These are phyloP conservation scores for Talaromyces pinophilus DNA, from an alignment of 2,329 filamentous ascomycete genomes.

Conservation along the genomic window DNA sequence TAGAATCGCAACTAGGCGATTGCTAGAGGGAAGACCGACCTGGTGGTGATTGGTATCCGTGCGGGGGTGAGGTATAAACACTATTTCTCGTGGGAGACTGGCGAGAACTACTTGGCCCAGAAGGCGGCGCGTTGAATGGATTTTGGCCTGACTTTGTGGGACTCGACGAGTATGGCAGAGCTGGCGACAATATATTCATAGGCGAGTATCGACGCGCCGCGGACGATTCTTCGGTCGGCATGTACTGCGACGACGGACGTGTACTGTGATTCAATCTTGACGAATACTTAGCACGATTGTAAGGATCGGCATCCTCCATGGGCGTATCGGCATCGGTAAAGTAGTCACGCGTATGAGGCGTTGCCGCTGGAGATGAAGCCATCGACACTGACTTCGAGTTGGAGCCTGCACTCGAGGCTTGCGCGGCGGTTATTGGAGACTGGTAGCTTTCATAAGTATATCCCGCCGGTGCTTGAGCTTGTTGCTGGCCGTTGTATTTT, in stretches of 20 bases:
- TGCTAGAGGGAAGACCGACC: slow-evolving; percentile 43
- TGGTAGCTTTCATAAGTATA: slow-evolving; percentile 72
- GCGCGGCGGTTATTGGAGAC: slow-evolving; percentile 38
- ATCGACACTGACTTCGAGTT: slow-evolving; percentile 55
- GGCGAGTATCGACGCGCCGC: slow-evolving; percentile 92
- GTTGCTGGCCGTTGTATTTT: slow-evolving; percentile 50
- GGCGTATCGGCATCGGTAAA: slow-evolving; percentile 70
- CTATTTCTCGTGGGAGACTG: slow-evolving; percentile 72
- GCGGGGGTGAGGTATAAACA: slow-evolving; percentile 59
- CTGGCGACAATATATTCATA: slow-evolving; percentile 84
- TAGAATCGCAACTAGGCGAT: background rate
- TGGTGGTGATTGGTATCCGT: slow-evolving; percentile 61
- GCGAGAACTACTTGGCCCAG: slow-evolving; percentile 54
- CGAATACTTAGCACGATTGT: slow-evolving; percentile 82
- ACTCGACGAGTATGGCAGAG: slow-evolving; percentile 72
- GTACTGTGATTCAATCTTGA: slow-evolving; percentile 72
- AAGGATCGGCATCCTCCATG: slow-evolving; percentile 89
- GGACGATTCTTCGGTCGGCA: slow-evolving; percentile 72
- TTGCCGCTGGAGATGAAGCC: slow-evolving; percentile 61
- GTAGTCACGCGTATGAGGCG: slow-evolving; percentile 64
- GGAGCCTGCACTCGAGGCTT: slow-evolving; percentile 38
- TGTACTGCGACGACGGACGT: slow-evolving; percentile 72
- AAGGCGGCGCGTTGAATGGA: slow-evolving; percentile 58
- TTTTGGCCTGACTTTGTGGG: slow-evolving; percentile 54
- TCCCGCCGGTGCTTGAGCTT: slow-evolving; percentile 55